These are phyloP conservation scores for Alternaria longipes DNA, from an alignment of 2,329 filamentous ascomycete genomes.

Conservation along the genomic window DNA sequence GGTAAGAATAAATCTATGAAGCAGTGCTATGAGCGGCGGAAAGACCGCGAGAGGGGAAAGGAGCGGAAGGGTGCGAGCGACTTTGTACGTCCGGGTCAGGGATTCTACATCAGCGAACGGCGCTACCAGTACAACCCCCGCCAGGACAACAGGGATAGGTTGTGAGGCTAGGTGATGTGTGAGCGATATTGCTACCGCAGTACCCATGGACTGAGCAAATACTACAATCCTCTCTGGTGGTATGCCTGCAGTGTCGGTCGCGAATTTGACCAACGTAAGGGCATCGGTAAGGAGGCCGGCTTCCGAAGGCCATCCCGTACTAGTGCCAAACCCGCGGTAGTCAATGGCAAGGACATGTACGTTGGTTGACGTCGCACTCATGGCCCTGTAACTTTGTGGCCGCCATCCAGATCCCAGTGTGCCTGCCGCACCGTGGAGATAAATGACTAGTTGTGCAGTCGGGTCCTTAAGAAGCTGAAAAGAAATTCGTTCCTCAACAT, in stretches of 20 bases:
- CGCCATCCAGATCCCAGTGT: conserved; percentile 66
- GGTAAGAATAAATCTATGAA: conserved; percentile 59
- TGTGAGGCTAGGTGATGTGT: conserved; percentile 56
- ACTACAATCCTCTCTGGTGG: conserved; percentile 65
- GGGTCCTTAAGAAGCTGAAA: conserved; percentile 71
- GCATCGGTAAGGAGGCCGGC: conserved; percentile 64
- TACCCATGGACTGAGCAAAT: conserved; percentile 68
- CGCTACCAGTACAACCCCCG: conserved; percentile 65
- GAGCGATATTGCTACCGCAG: conserved; percentile 60
- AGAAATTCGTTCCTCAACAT: conserved; percentile 66
- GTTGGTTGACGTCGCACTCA: conserved; percentile 60
- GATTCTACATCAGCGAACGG: conserved; percentile 65
- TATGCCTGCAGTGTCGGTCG: conserved; percentile 61
- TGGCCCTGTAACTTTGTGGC: conserved; percentile 64
- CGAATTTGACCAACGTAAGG: conserved; percentile 63
- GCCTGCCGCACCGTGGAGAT: conserved; percentile 67
- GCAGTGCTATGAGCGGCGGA: conserved; percentile 51
- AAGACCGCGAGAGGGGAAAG: conserved; percentile 62
- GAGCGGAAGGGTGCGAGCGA: conserved; percentile 65
- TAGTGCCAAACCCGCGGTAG: conserved; percentile 68
- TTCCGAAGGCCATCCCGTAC: conserved; percentile 65
- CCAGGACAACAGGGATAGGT: conserved; percentile 58
- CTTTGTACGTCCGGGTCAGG: conserved; percentile 65
- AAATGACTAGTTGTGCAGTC: conserved; percentile 69
- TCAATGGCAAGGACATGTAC: conserved; percentile 69